Percentiles rank a stretch among this genome's conserved stretches.
phyloP scores from a whole-genome alignment of 495 filamentous ascomycete species.

The Hypoxylon trugodes region DNA sequence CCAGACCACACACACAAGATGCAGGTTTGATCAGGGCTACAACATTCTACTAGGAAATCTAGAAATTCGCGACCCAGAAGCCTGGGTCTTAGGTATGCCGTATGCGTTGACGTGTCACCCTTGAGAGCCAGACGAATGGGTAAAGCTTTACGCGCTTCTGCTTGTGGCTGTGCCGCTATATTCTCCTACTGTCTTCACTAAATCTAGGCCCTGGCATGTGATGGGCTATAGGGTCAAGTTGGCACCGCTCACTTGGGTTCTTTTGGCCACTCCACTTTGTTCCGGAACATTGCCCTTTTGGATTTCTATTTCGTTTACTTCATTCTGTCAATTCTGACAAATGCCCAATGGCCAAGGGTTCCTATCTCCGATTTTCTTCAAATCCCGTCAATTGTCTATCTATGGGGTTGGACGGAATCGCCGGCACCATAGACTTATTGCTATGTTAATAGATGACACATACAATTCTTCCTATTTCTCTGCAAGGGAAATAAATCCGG shows the following conservation, averaged over 20 bases:
- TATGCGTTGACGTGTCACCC: slow-evolving; percentile 41
- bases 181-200: slow-evolving; percentile 12
- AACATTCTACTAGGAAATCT: slow-evolving; percentile 21
- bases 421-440: slow-evolving; percentile 19
- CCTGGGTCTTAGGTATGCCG: slow-evolving; percentile 30
- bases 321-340: slow-evolving; percentile 21
- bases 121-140: slow-evolving; percentile 29
- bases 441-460: slow-evolving; percentile 10
- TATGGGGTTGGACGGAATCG: slow-evolving; percentile 18
- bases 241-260: slow-evolving; percentile 1
- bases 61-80: slow-evolving; percentile 39
- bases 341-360: slow-evolving; percentile 25
- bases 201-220: slow-evolving; percentile 32
- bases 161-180: slow-evolving; percentile 38
- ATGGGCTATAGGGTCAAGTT: slow-evolving; percentile 24
- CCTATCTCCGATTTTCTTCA: slow-evolving; percentile 14
- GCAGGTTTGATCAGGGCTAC: slow-evolving; percentile 7
- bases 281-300: slow-evolving; percentile 42
- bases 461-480: background rate
- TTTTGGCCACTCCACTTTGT: slow-evolving; percentile 36
- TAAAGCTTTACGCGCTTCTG: slow-evolving; percentile 27
- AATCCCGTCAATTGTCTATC: slow-evolving; percentile 19
- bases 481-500: slow-evolving; percentile 9
- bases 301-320: slow-evolving; percentile 20
- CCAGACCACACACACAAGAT: slow-evolving; percentile 17